Percentiles rank a stretch among this genome's conserved stretches.
Conservation (phyloP, 1,284 basidiomycete genomes). For the Gomphus bonarii region DNA sequence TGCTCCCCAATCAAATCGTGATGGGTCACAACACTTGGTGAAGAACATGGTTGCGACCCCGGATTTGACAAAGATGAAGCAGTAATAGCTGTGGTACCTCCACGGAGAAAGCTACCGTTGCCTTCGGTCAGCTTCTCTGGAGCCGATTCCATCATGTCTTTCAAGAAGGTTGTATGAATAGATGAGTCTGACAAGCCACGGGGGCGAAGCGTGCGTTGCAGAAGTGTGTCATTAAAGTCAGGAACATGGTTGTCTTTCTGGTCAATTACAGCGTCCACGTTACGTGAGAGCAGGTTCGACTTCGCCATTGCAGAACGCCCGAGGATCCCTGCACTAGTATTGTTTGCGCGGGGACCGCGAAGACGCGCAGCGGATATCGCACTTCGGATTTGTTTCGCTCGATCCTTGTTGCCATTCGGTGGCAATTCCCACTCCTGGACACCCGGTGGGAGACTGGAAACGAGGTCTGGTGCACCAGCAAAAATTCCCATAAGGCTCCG, state of each 20-base stretch:
- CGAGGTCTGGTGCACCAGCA: conserved; percentile 59
- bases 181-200: conserved; percentile 85
- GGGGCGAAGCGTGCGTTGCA: conserved; percentile 62
- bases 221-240: conserved; percentile 33
- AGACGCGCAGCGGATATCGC: neutral
- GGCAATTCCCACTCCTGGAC: conserved; percentile 61
- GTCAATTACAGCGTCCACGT: conserved; percentile 42
- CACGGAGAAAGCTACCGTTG: neutral
- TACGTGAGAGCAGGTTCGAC: conserved; percentile 37
- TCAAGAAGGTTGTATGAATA: conserved; percentile 73
- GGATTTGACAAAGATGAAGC: neutral
- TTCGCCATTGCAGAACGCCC: conserved; percentile 13
- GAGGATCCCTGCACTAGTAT: conserved; percentile 12
- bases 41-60: neutral
- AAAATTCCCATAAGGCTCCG: conserved; percentile 65
- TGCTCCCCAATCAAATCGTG: neutral
- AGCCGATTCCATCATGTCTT: conserved; percentile 4
- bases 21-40: neutral
- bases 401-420: conserved; percentile 20
- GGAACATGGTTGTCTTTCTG: conserved; percentile 26
- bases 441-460: conserved; percentile 15
- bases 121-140: neutral
- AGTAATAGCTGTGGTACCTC: neutral
- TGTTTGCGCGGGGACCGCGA: neutral
- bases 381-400: conserved; percentile 7